phyloP scores from a whole-genome alignment of 73 alveolate species.

The Blepharisma stoltei region DNA sequence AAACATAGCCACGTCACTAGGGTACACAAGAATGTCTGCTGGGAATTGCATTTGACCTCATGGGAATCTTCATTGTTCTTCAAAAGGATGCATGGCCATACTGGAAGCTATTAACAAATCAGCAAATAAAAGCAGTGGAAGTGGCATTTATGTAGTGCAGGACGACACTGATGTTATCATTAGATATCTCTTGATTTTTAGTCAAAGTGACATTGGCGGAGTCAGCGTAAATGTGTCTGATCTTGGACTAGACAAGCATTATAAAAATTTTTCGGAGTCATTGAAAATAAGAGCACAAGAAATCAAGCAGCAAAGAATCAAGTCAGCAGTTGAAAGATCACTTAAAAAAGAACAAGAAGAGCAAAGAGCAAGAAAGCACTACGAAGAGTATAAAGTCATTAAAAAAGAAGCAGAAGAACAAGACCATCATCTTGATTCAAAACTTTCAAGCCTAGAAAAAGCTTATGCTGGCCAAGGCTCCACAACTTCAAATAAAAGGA shows the following conservation, averaged over 20 bases:
- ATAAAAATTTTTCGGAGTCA: not conserved
- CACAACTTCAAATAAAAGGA: constrained; percentile 2
- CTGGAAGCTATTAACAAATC: not conserved
- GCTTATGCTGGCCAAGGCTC: constrained; percentile 14
- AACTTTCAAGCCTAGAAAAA: not conserved
- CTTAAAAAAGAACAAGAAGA: constrained; percentile 6
- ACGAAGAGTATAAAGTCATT: not conserved
- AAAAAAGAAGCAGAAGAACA: not conserved
- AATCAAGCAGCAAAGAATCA: no score
- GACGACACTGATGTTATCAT: not conserved
- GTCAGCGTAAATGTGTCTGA: constrained; percentile 1
- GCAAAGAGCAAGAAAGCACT: not conserved
- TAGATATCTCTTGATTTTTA: not conserved
- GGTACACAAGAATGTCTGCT: constrained; percentile 31
- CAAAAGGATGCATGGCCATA: constrained; percentile 17
- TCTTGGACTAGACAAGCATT: constrained; percentile 17
- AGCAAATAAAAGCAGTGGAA: not conserved
- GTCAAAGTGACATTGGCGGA: not conserved
- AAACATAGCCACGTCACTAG: constrained; percentile 43
- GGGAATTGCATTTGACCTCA: not conserved
- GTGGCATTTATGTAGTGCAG: constrained; percentile 16
- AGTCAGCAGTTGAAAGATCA: not conserved
- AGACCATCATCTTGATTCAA: not conserved
- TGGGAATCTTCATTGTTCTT: not conserved
- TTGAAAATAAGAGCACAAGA: no score